Evolutionary conservation across 345 rosid species (phyloP), one percentile per base, ranked within the genome.

Genomic region (Gossypium bickii): DNA sequence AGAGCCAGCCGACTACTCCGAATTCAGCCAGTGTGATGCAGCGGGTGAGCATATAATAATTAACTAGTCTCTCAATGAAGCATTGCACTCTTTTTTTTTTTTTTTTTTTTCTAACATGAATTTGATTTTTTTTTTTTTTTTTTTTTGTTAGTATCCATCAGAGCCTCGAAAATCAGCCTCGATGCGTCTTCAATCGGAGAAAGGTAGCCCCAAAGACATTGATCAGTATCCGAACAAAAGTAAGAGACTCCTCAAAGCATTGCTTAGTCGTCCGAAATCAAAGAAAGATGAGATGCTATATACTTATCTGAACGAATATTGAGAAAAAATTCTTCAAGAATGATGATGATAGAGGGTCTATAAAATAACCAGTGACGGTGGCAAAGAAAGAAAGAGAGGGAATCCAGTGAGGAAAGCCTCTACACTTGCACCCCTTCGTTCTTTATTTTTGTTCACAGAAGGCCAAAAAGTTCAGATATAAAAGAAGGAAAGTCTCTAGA

Each of bases 221-320:
- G 97, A 93, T 59, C 95, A 87, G 11, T 73, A 84, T 70, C 97
- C 89, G 2, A 90, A 94, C 86, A 94, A 92, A 82, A 89, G 98
- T 74, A 94, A 92, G 79, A 89, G 93, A 12, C 87, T 94, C 17
- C 96, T 94, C 70, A 92, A 92, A 84, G 92, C 96, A 20, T 81
- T 94, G 81, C 97, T 94, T 66, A 94, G 98, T 79, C 85, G 94
- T 58, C 98, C 97, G 66, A 94, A 92, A 82, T 86, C 93, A 2
- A 92, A 89, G 91, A 94, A 92, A 79, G 98, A 94, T 45, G 98
- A 92, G 20, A 88, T 85, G 83, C 81, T 92, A 15, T 92, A 90
- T 82, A 88, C 91, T 47, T 92, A 92, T 71, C 80, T 94, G 87
- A 97, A 92, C 74, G 97, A 90, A 83, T 94, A 92, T 67, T 92